Evolutionary conservation across 495 filamentous ascomycete species (phyloP).

Genomic region (Penicillium egyptiacum): DNA sequence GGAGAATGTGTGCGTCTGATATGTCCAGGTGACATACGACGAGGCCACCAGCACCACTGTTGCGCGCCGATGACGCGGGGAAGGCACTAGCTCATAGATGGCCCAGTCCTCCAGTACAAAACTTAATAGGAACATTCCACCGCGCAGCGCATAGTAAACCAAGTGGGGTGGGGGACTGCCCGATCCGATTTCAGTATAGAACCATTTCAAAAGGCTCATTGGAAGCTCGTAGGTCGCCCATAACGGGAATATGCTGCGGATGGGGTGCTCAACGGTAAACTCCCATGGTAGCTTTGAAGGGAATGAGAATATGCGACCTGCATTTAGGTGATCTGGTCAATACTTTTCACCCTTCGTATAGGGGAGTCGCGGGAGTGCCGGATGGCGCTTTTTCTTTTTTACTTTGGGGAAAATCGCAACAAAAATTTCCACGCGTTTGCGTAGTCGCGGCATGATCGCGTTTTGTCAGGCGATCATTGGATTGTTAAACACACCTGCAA

Average conservation of each 20-base stretch:
- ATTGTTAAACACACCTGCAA: slow-evolving; percentile 70
- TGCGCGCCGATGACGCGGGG: slow-evolving; percentile 65
- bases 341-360: slow-evolving; percentile 10
- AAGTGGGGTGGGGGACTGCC: slow-evolving; percentile 62
- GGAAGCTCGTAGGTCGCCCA: slow-evolving; percentile 91
- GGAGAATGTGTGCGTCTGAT: slow-evolving; percentile 97
- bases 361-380: slow-evolving; percentile 14
- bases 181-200: slow-evolving; percentile 65
- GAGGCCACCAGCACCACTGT: slow-evolving; percentile 84
- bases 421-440: background rate
- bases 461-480: background rate
- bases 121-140: slow-evolving; percentile 87
- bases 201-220: slow-evolving; percentile 85
- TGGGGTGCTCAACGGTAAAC: slow-evolving; percentile 79
- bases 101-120: slow-evolving; percentile 98
- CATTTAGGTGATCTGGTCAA: slow-evolving; percentile 14
- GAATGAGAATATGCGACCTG: slow-evolving; percentile 87
- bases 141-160: slow-evolving; percentile 84
- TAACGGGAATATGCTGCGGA: slow-evolving; percentile 94
- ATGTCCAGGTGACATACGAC: slow-evolving; percentile 98
- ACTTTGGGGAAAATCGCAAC: slow-evolving; percentile 1
- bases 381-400: slow-evolving; percentile 7
- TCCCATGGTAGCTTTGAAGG: slow-evolving; percentile 90
- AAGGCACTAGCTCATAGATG: slow-evolving; percentile 81
- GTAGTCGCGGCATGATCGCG: slow-evolving; percentile 1